Evolutionary conservation across 768 basidiomycete genomes (phyloP).

Genomic region (Collybiopsis luxurians): DNA sequence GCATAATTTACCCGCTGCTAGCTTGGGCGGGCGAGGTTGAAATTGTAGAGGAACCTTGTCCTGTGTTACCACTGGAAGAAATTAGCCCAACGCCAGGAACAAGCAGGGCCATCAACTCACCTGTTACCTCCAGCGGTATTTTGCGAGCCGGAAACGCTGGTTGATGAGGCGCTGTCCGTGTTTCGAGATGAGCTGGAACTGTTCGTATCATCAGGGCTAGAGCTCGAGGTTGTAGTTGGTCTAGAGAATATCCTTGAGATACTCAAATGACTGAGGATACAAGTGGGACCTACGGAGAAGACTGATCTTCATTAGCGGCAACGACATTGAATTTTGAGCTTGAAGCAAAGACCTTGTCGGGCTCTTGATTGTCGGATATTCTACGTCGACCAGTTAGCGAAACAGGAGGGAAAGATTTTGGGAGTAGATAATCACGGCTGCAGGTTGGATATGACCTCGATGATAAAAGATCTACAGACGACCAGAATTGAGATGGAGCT

Average conservation of each 20-base stretch:
- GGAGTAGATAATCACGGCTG: background rate
- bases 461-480: background rate
- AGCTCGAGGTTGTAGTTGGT: background rate
- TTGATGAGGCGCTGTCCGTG: background rate
- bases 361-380: background rate
- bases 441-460: constrained; percentile 5
- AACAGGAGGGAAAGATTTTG: background rate
- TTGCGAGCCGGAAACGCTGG: background rate
- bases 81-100: background rate
- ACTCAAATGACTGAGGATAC: background rate
- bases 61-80: background rate
- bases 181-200: background rate
- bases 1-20: background rate
- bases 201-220: background rate
- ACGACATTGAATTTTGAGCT: background rate
- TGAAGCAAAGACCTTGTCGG: background rate
- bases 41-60: background rate
- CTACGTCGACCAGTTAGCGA: background rate
- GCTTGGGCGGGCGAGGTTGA: background rate
- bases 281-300: background rate
- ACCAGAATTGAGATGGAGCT: background rate
- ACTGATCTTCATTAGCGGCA: background rate
- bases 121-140: background rate
- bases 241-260: background rate
- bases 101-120: background rate